These are phyloP conservation scores for Yarrowia yakushimensis DNA, from an alignment of 805 yeast species.

Conservation along the genomic window DNA sequence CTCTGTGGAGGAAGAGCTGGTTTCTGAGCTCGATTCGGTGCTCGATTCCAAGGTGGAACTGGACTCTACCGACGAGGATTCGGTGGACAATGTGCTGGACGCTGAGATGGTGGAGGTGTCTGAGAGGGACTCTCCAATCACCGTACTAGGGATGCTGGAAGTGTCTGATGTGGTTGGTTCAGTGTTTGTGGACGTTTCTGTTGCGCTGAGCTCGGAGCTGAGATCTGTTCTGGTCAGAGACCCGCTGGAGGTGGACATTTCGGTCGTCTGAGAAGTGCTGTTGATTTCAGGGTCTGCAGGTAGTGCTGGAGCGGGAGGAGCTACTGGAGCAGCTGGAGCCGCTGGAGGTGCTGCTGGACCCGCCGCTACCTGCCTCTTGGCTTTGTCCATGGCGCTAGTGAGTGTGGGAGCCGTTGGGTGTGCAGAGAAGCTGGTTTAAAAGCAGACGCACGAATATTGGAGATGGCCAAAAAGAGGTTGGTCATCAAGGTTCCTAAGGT, in stretches of 20 bases:
- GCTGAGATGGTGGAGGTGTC: neutral
- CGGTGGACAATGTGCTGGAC: neutral
- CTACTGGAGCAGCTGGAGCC: conserved; percentile 9
- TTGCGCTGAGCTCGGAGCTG: neutral
- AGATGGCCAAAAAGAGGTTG: conserved; percentile 7
- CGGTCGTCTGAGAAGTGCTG: neutral
- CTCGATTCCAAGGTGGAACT: neutral
- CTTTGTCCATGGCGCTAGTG: conserved; percentile 21
- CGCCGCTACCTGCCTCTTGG: conserved; percentile 20
- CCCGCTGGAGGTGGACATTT: neutral
- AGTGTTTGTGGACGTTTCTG: neutral
- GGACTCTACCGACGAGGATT: neutral
- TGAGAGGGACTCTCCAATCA: neutral
- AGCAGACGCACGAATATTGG: neutral
- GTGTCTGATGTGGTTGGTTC: neutral
- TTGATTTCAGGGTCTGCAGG: neutral
- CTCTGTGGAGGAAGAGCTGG: neutral
- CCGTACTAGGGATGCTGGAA: conserved; percentile 1
- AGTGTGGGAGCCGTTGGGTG: neutral
- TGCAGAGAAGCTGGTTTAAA: neutral
- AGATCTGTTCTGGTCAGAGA: neutral
- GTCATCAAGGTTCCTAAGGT: neutral
- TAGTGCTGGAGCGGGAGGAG: neutral
- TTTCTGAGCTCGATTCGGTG: neutral
- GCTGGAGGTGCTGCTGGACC: neutral